These are phyloP conservation scores for Pseudocercospora ulei DNA, from an alignment of 2,329 filamentous ascomycete genomes.

Conservation along the genomic window DNA sequence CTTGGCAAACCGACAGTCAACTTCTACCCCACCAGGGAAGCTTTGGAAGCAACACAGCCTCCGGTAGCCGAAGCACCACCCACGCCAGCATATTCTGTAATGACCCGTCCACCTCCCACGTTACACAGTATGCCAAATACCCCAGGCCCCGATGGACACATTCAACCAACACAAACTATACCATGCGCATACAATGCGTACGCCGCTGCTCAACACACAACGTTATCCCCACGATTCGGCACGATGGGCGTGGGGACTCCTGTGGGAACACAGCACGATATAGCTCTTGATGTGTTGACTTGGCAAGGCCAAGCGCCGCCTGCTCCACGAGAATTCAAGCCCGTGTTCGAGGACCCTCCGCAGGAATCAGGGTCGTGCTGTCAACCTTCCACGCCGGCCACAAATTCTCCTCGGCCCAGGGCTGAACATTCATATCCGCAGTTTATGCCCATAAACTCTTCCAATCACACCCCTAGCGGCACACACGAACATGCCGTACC, in stretches of 20 bases:
- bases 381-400: conserved; percentile 20
- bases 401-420: conserved; percentile 13
- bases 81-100: conserved; percentile 18
- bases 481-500: conserved; percentile 8
- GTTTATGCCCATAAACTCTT: conserved; percentile 5
- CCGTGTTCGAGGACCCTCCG: conserved; percentile 16
- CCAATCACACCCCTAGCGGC: conserved; percentile 5
- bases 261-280: conserved; percentile 19
- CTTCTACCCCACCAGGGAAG: conserved; percentile 28
- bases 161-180: conserved; percentile 14
- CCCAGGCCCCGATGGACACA: conserved; percentile 11
- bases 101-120: conserved; percentile 13
- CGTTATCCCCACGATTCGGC: conserved; percentile 28
- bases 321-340: conserved; percentile 23
- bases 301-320: conserved; percentile 26
- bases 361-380: conserved; percentile 24
- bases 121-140: conserved; percentile 18
- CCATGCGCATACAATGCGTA: conserved; percentile 17
- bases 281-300: conserved; percentile 22
- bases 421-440: conserved; percentile 9
- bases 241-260: conserved; percentile 31
- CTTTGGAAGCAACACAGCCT: conserved; percentile 24
- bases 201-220: conserved; percentile 12
- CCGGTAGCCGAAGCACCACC: conserved; percentile 13
- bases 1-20: conserved; percentile 29